phyloP scores from a whole-genome alignment of 805 yeast genomes.

The Tetrapisispora iriomotensis region DNA sequence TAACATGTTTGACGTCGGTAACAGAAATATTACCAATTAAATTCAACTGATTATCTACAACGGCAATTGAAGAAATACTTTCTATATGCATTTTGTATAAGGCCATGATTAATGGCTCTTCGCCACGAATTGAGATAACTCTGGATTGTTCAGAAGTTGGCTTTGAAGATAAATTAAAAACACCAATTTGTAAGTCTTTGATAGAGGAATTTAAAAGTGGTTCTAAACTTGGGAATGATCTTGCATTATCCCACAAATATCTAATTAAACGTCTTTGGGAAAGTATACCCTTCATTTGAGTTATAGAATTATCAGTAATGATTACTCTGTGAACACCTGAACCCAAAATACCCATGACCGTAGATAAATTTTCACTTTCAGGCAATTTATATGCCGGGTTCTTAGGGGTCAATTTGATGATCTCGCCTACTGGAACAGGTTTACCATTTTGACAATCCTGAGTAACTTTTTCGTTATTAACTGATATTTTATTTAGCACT shows the following conservation, averaged over 20 bases:
- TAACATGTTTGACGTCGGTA: constrained; percentile 84
- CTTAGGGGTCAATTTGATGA: constrained; percentile 73
- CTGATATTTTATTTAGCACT: constrained; percentile 62
- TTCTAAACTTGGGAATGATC: constrained; percentile 76
- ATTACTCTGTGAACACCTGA: constrained; percentile 93
- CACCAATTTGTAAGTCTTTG: constrained; percentile 69
- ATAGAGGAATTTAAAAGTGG: constrained; percentile 58
- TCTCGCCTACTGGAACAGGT: constrained; percentile 86
- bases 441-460: constrained; percentile 73
- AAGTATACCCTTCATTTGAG: constrained; percentile 67
- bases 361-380: constrained; percentile 55
- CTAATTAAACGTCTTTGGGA: constrained; percentile 83
- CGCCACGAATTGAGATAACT: constrained; percentile 79
- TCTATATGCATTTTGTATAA: constrained; percentile 73
- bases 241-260: constrained; percentile 87
- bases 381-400: constrained; percentile 77
- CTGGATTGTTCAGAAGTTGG: constrained; percentile 36
- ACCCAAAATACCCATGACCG: constrained; percentile 82
- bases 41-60: constrained; percentile 67
- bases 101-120: constrained; percentile 79
- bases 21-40: constrained; percentile 88
- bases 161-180: constrained; percentile 29
- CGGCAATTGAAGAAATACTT: constrained; percentile 85
- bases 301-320: constrained; percentile 45
- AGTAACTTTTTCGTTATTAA: constrained; percentile 27